Base-by-base conservation (phyloP, 352 stramenopile genomes). In the Pelagophyceae sp. region DNA sequence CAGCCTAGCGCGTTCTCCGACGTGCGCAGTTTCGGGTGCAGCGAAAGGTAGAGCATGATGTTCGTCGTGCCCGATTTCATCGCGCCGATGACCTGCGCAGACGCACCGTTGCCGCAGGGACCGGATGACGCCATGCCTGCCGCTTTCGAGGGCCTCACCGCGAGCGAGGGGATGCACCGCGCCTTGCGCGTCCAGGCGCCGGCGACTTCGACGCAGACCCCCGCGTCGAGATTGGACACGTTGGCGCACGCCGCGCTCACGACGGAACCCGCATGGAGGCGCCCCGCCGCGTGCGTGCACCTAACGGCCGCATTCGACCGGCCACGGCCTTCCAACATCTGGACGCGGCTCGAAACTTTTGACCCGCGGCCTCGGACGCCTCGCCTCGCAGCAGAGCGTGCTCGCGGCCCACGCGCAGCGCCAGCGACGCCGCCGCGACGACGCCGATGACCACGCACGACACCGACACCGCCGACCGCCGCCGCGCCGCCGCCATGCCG, bases 61-160 rank as follows among this genome's bases (percentile, higher is more conserved):
- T 74, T 74, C 67, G 67, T 74, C 35, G 67, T 74, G 15, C 67
- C 67, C 17, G 35, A 74, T 37, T 74, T 74, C 67, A 74, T 74
- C 35, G 67, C 67, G 35, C 67, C 67, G 67, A 74, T 74, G 20
- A 54, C 45, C 45, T 54, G 45, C 11, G 11, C 11, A 54, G 45
- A 54, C 45, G 23, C 45, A 54, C 23, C n/a, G n/a, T n/a, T n/a
- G n/a, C n/a, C n/a, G n/a, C n/a, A n/a, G n/a, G n/a, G n/a, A n/a
- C n/a, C n/a, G n/a, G n/a, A n/a, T n/a, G n/a, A n/a, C n/a, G n/a
- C n/a, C n/a, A n/a, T n/a, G n/a, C n/a, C n/a, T n/a, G n/a, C n/a
- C n/a, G n/a, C n/a, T n/a, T n/a, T 23, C 11, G 45, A 23, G 45
- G 45, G 11, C 45, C 45, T 11, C 45, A 74, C 67, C 17, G 67